A percentile compares a stretch with the other conserved stretches of the same genome.
Evolutionary conservation across 352 stramenopile species (phyloP).

Genomic region (Pythium angustatum): DNA sequence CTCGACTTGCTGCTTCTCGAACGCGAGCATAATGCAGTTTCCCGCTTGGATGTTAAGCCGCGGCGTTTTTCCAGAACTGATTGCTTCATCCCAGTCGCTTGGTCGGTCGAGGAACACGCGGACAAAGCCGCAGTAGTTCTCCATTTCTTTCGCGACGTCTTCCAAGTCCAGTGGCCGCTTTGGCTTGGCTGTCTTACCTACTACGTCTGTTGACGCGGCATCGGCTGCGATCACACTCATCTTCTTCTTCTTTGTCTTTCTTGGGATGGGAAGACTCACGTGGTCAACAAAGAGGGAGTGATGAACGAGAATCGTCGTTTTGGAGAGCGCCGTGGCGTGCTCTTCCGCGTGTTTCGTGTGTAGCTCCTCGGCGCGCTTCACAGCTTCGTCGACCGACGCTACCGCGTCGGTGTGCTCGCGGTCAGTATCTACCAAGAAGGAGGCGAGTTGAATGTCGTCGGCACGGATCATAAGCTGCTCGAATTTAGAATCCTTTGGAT

Average conservation of each 20-base stretch:
- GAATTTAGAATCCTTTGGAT: slow-evolving; percentile 37
- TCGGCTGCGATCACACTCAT: neutral
- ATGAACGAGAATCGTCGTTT: slow-evolving; percentile 37
- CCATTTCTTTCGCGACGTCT: slow-evolving; percentile 50
- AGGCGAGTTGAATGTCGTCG: slow-evolving; percentile 41
- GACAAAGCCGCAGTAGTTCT: slow-evolving; percentile 48
- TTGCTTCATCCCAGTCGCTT: slow-evolving; percentile 36
- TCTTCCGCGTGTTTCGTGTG: slow-evolving; percentile 16
- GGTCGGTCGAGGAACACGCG: slow-evolving; percentile 38
- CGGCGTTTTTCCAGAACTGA: slow-evolving; percentile 11
- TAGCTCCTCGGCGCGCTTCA: slow-evolving; percentile 14
- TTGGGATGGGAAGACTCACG: slow-evolving; percentile 39
- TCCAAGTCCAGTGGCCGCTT: slow-evolving; percentile 43
- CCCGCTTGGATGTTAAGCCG: slow-evolving; percentile 14
- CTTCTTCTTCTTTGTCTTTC: slow-evolving; percentile 30
- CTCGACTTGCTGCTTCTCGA: slow-evolving; percentile 68
- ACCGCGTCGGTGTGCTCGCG: slow-evolving; percentile 39
- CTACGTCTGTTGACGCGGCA: neutral
- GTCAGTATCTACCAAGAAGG: slow-evolving; percentile 33
- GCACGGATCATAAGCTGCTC: slow-evolving; percentile 58
- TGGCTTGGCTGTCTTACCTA: slow-evolving; percentile 6
- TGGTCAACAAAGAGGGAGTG: slow-evolving; percentile 51
- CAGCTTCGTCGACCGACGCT: slow-evolving; percentile 41
- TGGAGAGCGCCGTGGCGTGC: slow-evolving; percentile 28
- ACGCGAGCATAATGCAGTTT: slow-evolving; percentile 31